phyloP scores from a whole-genome alignment of 306 rosid species.

The Vachellia pachyceras region DNA sequence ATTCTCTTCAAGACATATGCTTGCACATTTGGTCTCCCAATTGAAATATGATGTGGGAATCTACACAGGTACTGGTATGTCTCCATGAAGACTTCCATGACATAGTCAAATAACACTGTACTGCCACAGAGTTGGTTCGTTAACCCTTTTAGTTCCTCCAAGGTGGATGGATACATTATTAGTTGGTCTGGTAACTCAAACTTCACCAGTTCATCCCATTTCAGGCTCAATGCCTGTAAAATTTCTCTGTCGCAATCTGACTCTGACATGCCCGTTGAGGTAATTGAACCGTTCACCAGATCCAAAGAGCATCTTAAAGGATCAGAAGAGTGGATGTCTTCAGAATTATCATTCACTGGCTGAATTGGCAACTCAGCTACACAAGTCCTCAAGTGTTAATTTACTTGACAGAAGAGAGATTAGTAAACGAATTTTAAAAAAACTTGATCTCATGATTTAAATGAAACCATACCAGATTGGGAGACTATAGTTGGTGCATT shows the following conservation, averaged over 20 bases:
- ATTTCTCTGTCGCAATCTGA: constrained; percentile 45
- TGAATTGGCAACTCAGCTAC: constrained; percentile 51
- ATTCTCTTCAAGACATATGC: constrained; percentile 45
- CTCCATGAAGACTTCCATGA: constrained; percentile 58
- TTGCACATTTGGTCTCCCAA: constrained; percentile 37
- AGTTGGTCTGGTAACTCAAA: constrained; percentile 45
- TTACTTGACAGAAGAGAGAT: constrained; percentile 32
- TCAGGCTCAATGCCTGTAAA: constrained; percentile 52
- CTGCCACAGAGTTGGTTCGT: constrained; percentile 40
- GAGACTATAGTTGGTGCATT: constrained; percentile 31
- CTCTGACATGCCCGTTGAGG: constrained; percentile 39
- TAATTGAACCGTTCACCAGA: constrained; percentile 23
- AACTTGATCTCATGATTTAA: neutral
- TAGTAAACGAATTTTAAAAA: neutral
- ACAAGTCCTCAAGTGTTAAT: constrained; percentile 30
- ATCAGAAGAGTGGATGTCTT: constrained; percentile 43
- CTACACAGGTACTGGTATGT: constrained; percentile 45
- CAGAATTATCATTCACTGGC: constrained; percentile 15
- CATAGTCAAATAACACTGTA: constrained; percentile 53
- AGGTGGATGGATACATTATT: constrained; percentile 42
- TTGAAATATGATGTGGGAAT: constrained; percentile 49
- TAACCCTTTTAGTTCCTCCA: constrained; percentile 52
- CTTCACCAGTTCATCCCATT: constrained; percentile 57
- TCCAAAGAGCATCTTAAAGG: constrained; percentile 33
- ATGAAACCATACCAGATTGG: constrained; percentile 48